These are phyloP conservation scores for Eleusine coracana DNA, from an alignment of 176 grass and related monocot genomes.

Conservation along the genomic window DNA sequence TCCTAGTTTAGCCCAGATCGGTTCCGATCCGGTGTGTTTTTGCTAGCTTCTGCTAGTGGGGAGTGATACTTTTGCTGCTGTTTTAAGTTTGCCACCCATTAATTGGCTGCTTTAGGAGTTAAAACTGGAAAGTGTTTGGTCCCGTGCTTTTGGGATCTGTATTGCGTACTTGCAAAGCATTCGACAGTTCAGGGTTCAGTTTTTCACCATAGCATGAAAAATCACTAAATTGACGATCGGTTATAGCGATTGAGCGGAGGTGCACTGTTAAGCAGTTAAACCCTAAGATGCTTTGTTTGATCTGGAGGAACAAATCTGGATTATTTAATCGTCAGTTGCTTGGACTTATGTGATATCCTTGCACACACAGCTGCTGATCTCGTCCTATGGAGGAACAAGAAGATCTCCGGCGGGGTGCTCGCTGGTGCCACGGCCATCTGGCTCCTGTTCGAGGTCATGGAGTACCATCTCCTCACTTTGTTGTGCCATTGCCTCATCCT, in stretches of 20 bases:
- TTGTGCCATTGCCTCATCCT: constrained; percentile 71
- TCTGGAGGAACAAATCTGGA: constrained; percentile 32
- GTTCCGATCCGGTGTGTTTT: constrained; percentile 25
- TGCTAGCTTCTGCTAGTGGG: not conserved
- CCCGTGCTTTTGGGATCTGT: not conserved
- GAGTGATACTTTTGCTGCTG: not conserved
- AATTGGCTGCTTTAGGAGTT: not conserved
- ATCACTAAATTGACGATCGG: not conserved
- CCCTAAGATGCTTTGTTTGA: constrained; percentile 18
- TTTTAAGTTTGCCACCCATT: not conserved
- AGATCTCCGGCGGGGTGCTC: constrained; percentile 65
- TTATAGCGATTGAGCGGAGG: not conserved
- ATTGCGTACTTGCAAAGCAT: not conserved
- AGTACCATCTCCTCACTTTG: constrained; percentile 75
- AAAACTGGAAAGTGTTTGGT: not conserved
- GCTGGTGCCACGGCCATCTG: constrained; percentile 67
- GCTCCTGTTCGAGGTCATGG: constrained; percentile 89
- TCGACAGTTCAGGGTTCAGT: not conserved
- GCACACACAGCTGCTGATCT: constrained; percentile 76
- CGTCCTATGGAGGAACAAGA: constrained; percentile 97
- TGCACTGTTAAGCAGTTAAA: constrained; percentile 16
- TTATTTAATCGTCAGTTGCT: constrained; percentile 1
- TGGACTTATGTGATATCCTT: constrained; percentile 13
- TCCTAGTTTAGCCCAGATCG: constrained; percentile 16
- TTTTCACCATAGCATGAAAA: not conserved